Percentiles rank a stretch among this genome's conserved stretches.
These are phyloP conservation scores for Stromatinia cepivora DNA, from an alignment of 2,329 filamentous ascomycete genomes.

Conservation along the genomic window DNA sequence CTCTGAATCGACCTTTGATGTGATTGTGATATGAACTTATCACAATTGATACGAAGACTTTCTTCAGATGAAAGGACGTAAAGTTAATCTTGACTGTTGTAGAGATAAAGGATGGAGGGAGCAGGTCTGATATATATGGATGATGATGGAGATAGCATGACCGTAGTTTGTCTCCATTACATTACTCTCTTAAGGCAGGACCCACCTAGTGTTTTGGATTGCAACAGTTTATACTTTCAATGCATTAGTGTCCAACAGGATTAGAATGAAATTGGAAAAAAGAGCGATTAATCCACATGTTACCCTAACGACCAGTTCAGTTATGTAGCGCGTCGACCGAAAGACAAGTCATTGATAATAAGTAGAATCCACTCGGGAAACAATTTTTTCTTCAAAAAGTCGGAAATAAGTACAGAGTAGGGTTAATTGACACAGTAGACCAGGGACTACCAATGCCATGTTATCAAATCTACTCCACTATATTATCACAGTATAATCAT, in stretches of 20 bases:
- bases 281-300: slow-evolving; percentile 14
- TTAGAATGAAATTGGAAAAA: slow-evolving; percentile 18
- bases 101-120: not conserved
- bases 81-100: not conserved
- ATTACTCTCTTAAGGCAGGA: slow-evolving; percentile 8
- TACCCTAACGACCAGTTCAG: slow-evolving; percentile 2
- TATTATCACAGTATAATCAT: slow-evolving; percentile 8
- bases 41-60: slow-evolving; percentile 3
- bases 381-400: not conserved
- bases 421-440: not conserved
- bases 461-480: slow-evolving; percentile 20
- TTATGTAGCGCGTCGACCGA: slow-evolving; percentile 11
- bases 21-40: slow-evolving; percentile 17
- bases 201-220: slow-evolving; percentile 23
- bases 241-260: slow-evolving; percentile 17
- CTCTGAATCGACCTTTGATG: slow-evolving; percentile 2
- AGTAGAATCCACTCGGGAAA: slow-evolving; percentile 11
- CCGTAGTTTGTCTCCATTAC: slow-evolving; percentile 9
- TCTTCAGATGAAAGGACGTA: not conserved
- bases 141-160: slow-evolving; percentile 2
- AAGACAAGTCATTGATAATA: slow-evolving; percentile 19
- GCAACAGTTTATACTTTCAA: slow-evolving; percentile 9
- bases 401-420: not conserved
- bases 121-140: slow-evolving; percentile 20
- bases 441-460: slow-evolving; percentile 21